Percentiles rank a stretch among this genome's conserved stretches.
Evolutionary conservation across 2,329 filamentous ascomycete species (phyloP).

Genomic region (Chrysoporthe austroafricana): DNA sequence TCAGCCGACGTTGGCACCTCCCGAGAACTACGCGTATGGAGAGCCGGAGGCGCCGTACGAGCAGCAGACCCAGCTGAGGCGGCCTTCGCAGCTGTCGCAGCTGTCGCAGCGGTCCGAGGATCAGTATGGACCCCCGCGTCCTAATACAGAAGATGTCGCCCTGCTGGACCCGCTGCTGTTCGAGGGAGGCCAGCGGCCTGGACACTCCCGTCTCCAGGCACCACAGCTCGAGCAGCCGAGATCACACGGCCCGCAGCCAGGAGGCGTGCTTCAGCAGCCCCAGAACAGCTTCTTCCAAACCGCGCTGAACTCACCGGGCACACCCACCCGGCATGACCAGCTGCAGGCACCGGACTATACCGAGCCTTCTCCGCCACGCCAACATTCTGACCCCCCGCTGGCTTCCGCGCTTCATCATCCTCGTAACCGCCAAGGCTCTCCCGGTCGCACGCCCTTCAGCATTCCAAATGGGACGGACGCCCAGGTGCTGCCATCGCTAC

Average conservation of each 20-base stretch:
- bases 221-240: slow-evolving; percentile 18
- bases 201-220: slow-evolving; percentile 19
- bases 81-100: slow-evolving; percentile 12
- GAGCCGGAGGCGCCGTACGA: slow-evolving; percentile 20
- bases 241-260: slow-evolving; percentile 24
- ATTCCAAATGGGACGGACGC: slow-evolving; percentile 23
- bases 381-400: slow-evolving; percentile 14
- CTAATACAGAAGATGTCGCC: slow-evolving; percentile 26
- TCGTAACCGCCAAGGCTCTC: slow-evolving; percentile 18
- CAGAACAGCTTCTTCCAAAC: slow-evolving; percentile 29
- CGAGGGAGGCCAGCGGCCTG: slow-evolving; percentile 23
- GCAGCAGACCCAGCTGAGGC: slow-evolving; percentile 14
- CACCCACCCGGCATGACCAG: slow-evolving; percentile 12
- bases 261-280: slow-evolving; percentile 22
- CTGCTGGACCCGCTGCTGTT: slow-evolving; percentile 25
- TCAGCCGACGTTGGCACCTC: neutral
- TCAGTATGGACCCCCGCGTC: slow-evolving; percentile 20
- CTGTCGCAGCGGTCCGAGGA: slow-evolving; percentile 23
- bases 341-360: slow-evolving; percentile 16
- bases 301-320: slow-evolving; percentile 27
- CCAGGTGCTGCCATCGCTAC: slow-evolving; percentile 21
- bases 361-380: slow-evolving; percentile 21
- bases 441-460: slow-evolving; percentile 28
- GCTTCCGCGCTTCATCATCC: slow-evolving; percentile 13
- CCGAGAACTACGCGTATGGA: slow-evolving; percentile 21